Percentiles rank a stretch among this genome's conserved stretches.
phyloP scores from a whole-genome alignment of 2,329 filamentous ascomycete genomes.

The Ceratocystis eucalypticola region DNA sequence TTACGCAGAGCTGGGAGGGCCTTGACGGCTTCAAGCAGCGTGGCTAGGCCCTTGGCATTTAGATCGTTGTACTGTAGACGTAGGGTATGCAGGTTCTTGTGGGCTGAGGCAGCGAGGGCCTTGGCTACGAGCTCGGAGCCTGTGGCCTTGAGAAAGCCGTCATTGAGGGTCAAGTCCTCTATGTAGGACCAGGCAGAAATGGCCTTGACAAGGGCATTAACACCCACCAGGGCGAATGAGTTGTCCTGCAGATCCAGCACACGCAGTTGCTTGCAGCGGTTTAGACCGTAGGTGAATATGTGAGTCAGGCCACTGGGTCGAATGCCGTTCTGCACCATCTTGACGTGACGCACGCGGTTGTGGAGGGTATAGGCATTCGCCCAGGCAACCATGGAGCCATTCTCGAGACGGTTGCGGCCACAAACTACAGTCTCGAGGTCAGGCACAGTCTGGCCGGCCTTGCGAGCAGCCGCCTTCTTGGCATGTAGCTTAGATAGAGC shows the following conservation, averaged over 20 bases:
- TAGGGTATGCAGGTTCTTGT: constrained; percentile 65
- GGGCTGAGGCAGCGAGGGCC: constrained; percentile 61
- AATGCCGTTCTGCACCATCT: constrained; percentile 98
- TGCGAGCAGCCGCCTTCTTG: constrained; percentile 68
- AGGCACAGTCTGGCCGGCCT: constrained; percentile 58
- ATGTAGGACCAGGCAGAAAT: constrained; percentile 61
- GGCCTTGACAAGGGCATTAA: constrained; percentile 62
- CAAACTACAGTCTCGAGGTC: constrained; percentile 93
- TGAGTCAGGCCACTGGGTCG: constrained; percentile 80
- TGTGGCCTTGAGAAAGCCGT: constrained; percentile 69
- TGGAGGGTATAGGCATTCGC: constrained; percentile 76
- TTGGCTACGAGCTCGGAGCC: constrained; percentile 61
- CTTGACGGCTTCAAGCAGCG: constrained; percentile 54
- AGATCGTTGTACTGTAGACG: constrained; percentile 93
- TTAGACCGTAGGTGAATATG: constrained; percentile 66
- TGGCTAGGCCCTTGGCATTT: constrained; percentile 58
- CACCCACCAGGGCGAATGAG: constrained; percentile 76
- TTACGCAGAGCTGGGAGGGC: constrained; percentile 64
- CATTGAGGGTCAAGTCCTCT: constrained; percentile 73
- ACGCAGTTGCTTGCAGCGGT: constrained; percentile 52
- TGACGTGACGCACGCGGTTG: constrained; percentile 66
- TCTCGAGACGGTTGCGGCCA: constrained; percentile 89
- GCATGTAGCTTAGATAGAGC: constrained; percentile 69
- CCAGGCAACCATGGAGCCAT: constrained; percentile 93
- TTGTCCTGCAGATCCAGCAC: constrained; percentile 92